Evolutionary conservation across 306 rosid genomes (phyloP), one percentile per base, ranked within the genome.

Genomic region (Rosa persica): DNA sequence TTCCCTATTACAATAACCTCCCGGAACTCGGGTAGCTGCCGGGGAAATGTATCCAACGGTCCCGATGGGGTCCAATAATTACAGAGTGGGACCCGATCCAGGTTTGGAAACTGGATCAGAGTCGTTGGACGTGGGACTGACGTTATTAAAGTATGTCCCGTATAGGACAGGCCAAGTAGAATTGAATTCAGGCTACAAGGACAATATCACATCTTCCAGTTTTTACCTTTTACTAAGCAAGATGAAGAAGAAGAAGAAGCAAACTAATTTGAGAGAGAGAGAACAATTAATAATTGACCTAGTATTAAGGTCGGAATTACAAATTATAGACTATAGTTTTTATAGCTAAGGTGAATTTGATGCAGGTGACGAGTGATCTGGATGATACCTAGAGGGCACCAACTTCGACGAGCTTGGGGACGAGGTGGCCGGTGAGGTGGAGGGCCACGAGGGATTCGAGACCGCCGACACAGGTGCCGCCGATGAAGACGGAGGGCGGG

Each of bases 371-470:
- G 36, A 30, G 36, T 30, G 64, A 57, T 57, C 64, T 57, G 79
- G 46, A 43, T 43, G 46, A 86, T 90, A 84, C 89, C 87, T 86
- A 89, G 51, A 96, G 98, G 71, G 90, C 99, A 46, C 99, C 99
- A 60, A 96, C 92, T 84, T 96, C 82, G 66, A 88, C 89, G 52
- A 96, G 99, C 81, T 78, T 93, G n/a, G 98, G 93, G 75, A 90
- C 91, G 25, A 96, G 97, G 81, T 90, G 93, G 82, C 99, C 97
- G 52, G 93, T 87, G 79, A 96, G 90, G 84, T 93, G 99, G 88
- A 96, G 99, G 11, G 97, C 98, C 8, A 96, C 96, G 60, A 96
- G 99, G 13, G 98, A 91, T 55, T 96, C 99, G 22, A 90, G 81
- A 30, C 99, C 97, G 12, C 99, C 99, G 78, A 96, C 42, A 81